Evolutionary conservation across 2,329 filamentous ascomycete genomes (phyloP), one percentile per base, ranked within the genome.

Genomic region (Thelonectria discophora): DNA sequence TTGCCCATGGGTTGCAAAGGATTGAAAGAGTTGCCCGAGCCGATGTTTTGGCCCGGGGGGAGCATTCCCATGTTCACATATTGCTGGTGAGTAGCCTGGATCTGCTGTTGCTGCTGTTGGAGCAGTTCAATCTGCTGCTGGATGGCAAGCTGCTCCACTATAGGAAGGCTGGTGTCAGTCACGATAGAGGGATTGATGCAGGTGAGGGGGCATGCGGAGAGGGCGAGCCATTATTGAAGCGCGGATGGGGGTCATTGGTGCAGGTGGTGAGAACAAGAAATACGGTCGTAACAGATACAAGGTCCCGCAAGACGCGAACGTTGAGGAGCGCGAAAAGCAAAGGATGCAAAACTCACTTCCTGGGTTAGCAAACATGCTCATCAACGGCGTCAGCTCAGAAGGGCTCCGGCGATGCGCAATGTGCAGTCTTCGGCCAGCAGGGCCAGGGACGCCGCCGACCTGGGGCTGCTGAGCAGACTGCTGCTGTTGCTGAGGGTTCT

Each of bases 41-140:
- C 88, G 62, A 97, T 83, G 67, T 77, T 70, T 80, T 97, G 94
- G 73, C 91, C 90, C 55, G 92, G 90, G 70, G 91, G 90, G 73
- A 98, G 89, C 86, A 98, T 93, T 77, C 93, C 93, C 91, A 97
- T 94, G 78, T 95, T 97, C 73, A 97, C 90, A 83, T 97, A 97
- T 81, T 98, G 94, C 80, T 97, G 94, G 75, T 97, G 93, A 67
- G 93, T 95, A 72, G 93, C 93, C 80, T 96, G 92, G 75, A 98
- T 96, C 77, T 97, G 94, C 79, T 98, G 94, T 78, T 98, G 95
- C 78, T 98, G 95, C 78, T 97, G 93, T 82, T 98, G 94, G 74
- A 98, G 86, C 76, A 96, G 86, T 81, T 98, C 94, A 75, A 98
- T 97, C 81, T 98, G 94, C 83, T 97, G 94, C 82, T 97, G 94